phyloP scores from a whole-genome alignment of 371 early-diverging fungal species.

The Syncephalastrum monosporum region DNA sequence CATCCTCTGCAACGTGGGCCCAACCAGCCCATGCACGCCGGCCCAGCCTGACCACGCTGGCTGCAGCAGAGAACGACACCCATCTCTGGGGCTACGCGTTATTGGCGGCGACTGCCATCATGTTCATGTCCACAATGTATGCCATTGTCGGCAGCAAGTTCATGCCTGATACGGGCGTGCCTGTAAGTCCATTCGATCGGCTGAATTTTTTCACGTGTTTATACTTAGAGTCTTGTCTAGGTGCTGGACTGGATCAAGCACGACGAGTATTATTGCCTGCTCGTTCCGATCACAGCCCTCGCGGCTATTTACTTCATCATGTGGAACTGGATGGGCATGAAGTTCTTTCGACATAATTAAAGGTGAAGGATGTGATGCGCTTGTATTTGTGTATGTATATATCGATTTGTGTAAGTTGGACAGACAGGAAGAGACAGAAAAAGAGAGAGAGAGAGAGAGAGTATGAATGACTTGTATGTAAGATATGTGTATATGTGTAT shows the following conservation, averaged over 20 bases:
- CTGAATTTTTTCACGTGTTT: background rate
- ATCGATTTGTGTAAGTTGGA: too few relatives aligned
- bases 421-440: too few relatives aligned
- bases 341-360: slow-evolving; percentile 87
- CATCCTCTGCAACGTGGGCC: background rate
- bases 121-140: slow-evolving; percentile 66
- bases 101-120: slow-evolving; percentile 55
- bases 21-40: slow-evolving; percentile 30
- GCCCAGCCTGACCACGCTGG: slow-evolving; percentile 52
- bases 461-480: too few relatives aligned
- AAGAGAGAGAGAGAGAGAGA: too few relatives aligned
- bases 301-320: slow-evolving; percentile 78
- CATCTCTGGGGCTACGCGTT: slow-evolving; percentile 71
- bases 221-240: slow-evolving; percentile 22
- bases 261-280: slow-evolving; percentile 84
- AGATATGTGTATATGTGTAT: too few relatives aligned
- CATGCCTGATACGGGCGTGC: slow-evolving; percentile 67
- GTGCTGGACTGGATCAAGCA: slow-evolving; percentile 71
- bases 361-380: background rate
- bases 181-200: slow-evolving; percentile 27
- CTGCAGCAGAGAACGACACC: slow-evolving; percentile 56
- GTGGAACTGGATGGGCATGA: slow-evolving; percentile 96
- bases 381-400: background rate
- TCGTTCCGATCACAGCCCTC: slow-evolving; percentile 81
- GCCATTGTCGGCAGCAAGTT: slow-evolving; percentile 70